Percentiles rank a stretch among this genome's conserved stretches.
Conservation (phyloP, 306 rosid genomes). For the Trifolium pratense region DNA sequence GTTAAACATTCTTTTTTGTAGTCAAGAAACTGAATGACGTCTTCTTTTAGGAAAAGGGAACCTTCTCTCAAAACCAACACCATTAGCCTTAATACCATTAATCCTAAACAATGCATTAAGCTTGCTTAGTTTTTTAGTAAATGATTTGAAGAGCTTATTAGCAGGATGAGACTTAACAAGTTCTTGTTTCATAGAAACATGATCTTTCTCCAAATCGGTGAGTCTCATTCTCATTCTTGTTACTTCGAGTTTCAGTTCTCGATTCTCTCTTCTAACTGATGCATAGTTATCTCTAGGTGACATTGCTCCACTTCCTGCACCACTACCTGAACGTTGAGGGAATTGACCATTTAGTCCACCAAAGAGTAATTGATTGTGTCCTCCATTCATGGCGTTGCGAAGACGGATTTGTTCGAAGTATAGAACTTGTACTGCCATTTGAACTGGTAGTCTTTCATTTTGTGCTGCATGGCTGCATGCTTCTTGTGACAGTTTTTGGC, state of each 20-base stretch:
- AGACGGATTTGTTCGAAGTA: conserved; percentile 97
- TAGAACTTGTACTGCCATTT: conserved; percentile 93
- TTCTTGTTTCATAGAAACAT: conserved; percentile 92
- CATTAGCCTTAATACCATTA: conserved; percentile 55
- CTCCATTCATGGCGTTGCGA: conserved; percentile 89
- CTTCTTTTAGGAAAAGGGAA: conserved; percentile 89
- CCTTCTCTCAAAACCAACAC: conserved; percentile 63
- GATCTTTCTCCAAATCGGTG: conserved; percentile 94
- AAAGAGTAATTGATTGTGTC: conserved; percentile 80
- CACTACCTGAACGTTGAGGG: conserved; percentile 96
- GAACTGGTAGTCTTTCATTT: conserved; percentile 92
- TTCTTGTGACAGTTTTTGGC: conserved; percentile 91
- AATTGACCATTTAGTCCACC: conserved; percentile 75
- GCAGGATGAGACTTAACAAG: conserved; percentile 87
- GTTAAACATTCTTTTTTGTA: conserved; percentile 50
- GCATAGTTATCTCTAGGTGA: conserved; percentile 98
- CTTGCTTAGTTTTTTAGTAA: conserved; percentile 75
- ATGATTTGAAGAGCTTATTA: conserved; percentile 71
- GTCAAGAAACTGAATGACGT: conserved; percentile 91
- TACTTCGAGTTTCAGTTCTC: conserved; percentile 95
- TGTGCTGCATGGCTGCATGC: conserved; percentile 99
- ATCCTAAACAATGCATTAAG: conserved; percentile 77
- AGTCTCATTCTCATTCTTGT: conserved; percentile 99
- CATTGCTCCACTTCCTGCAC: conserved; percentile 97
- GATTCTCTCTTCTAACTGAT: conserved; percentile 91